These are phyloP conservation scores for Coprinopsis strossmayeri DNA, from an alignment of 768 basidiomycete genomes.

Conservation along the genomic window DNA sequence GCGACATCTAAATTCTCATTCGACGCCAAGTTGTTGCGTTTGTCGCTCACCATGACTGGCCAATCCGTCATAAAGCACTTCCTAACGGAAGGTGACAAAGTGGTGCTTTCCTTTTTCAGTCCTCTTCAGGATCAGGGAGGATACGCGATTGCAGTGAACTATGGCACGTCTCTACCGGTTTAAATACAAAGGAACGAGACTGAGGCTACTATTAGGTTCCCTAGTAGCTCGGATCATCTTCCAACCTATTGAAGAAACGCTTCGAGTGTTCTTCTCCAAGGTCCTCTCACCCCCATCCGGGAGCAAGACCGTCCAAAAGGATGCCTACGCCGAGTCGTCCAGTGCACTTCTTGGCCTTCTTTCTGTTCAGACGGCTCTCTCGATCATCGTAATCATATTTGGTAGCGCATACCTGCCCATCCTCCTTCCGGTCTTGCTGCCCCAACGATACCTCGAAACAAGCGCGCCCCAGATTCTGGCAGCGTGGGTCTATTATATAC, in stretches of 20 bases:
- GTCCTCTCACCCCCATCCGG: slow-evolving; percentile 24
- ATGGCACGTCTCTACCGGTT: slow-evolving; percentile 48
- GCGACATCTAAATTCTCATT: slow-evolving; percentile 15
- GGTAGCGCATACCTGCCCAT: slow-evolving; percentile 71
- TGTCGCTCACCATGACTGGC: slow-evolving; percentile 79
- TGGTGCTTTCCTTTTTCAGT: slow-evolving; percentile 80
- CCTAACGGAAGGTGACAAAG: slow-evolving; percentile 91
- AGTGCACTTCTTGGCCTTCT: slow-evolving; percentile 52
- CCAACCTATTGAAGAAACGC: slow-evolving; percentile 93
- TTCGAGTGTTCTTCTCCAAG: slow-evolving; percentile 85
- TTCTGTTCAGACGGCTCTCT: slow-evolving; percentile 57
- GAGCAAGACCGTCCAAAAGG: slow-evolving; percentile 10
- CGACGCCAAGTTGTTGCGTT: slow-evolving; percentile 38
- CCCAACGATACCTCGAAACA: slow-evolving; percentile 59
- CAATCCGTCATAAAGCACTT: slow-evolving; percentile 93
- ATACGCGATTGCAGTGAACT: slow-evolving; percentile 93
- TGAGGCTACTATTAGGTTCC: slow-evolving; percentile 51
- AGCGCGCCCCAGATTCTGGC: slow-evolving; percentile 74
- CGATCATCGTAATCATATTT: slow-evolving; percentile 68
- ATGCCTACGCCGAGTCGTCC: slow-evolving; percentile 34
- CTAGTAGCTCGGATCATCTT: slow-evolving; percentile 88
- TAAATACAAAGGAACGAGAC: not conserved
- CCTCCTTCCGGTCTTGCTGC: slow-evolving; percentile 63
- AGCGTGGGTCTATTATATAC: slow-evolving; percentile 86
- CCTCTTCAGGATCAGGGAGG: slow-evolving; percentile 86